A percentile compares a stretch with the other conserved stretches of the same genome.
These are phyloP conservation scores for Grifola frondosa DNA, from an alignment of 1,284 basidiomycete genomes.

Conservation along the genomic window DNA sequence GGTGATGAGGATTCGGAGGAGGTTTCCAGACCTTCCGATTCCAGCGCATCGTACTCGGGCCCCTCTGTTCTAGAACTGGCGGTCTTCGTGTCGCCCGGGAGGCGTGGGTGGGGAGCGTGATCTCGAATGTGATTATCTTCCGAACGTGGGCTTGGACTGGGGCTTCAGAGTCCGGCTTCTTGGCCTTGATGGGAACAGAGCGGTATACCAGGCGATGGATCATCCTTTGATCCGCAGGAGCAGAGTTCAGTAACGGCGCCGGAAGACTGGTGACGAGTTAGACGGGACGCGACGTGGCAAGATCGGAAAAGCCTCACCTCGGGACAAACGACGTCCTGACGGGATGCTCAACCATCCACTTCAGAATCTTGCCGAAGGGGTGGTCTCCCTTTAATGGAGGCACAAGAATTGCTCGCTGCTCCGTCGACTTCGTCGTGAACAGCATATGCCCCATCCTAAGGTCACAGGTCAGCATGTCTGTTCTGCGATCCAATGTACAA, in stretches of 20 bases:
- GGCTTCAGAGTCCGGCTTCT: not conserved
- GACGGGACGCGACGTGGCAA: no score
- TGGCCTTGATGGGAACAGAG: constrained; percentile 24
- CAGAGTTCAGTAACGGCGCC: constrained; percentile 35
- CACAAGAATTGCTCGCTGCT: constrained; percentile 38
- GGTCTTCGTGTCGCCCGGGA: no score
- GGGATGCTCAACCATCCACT: constrained; percentile 44
- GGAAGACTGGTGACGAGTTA: constrained; percentile 57
- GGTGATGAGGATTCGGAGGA: constrained; percentile 5
- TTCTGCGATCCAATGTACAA: not conserved
- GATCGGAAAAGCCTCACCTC: constrained; percentile 48
- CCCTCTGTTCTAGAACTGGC: no score
- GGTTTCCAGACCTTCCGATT: constrained; percentile 2
- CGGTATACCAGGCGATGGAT: constrained; percentile 60
- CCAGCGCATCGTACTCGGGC: no score
- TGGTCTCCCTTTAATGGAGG: constrained; percentile 53
- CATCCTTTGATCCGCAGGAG: constrained; percentile 38
- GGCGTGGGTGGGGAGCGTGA: constrained; percentile 18
- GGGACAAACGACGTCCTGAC: constrained; percentile 48
- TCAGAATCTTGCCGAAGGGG: constrained; percentile 42
- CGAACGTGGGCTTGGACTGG: constrained; percentile 1
- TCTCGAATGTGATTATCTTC: constrained; percentile 28
- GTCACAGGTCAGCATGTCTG: not conserved
- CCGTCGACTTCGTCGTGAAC: constrained; percentile 38
- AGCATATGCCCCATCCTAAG: constrained; percentile 59